Evolutionary conservation across 2,329 filamentous ascomycete species (phyloP).

Genomic region (Penicillium sp.): DNA sequence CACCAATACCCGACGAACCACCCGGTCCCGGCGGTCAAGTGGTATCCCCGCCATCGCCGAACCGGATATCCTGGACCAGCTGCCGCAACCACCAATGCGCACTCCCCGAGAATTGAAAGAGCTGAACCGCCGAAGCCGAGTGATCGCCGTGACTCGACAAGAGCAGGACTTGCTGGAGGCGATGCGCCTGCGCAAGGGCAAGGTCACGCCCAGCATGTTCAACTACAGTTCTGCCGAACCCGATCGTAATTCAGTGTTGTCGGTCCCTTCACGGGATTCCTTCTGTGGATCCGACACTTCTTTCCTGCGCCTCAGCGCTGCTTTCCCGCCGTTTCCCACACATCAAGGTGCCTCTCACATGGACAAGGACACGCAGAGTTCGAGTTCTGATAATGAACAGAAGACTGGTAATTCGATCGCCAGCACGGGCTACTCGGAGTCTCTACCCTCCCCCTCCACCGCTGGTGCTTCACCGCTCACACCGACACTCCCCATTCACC

Average conservation of each 20-base stretch:
- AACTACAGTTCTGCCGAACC: conserved; percentile 19
- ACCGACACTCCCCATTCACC: conserved; percentile 40
- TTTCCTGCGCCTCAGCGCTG: conserved; percentile 42
- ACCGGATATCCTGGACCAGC: conserved; percentile 29
- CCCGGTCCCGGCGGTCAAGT: conserved; percentile 31
- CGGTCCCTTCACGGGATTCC: conserved; percentile 33
- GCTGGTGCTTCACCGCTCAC: conserved; percentile 42
- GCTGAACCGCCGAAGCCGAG: conserved; percentile 43
- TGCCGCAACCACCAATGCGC: conserved; percentile 22
- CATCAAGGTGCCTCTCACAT: conserved; percentile 30
- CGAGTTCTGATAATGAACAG: conserved; percentile 37
- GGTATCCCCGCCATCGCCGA: conserved; percentile 38
- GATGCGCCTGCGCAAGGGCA: conserved; percentile 51
- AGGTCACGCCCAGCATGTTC: conserved; percentile 46
- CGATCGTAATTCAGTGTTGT: conserved; percentile 32
- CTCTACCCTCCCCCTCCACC: conserved; percentile 38
- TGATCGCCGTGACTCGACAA: conserved; percentile 56
- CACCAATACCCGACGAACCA: conserved; percentile 21
- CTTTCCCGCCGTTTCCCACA: conserved; percentile 26
- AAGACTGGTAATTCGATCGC: conserved; percentile 32
- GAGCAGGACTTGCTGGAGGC: conserved; percentile 55
- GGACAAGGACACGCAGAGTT: conserved; percentile 31
- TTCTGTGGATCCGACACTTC: conserved; percentile 40
- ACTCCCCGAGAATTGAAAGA: conserved; percentile 28
- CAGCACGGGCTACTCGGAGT: conserved; percentile 41